Evolutionary conservation across 345 rosid species (phyloP).

Genomic region (Rhodamnia argentea): DNA sequence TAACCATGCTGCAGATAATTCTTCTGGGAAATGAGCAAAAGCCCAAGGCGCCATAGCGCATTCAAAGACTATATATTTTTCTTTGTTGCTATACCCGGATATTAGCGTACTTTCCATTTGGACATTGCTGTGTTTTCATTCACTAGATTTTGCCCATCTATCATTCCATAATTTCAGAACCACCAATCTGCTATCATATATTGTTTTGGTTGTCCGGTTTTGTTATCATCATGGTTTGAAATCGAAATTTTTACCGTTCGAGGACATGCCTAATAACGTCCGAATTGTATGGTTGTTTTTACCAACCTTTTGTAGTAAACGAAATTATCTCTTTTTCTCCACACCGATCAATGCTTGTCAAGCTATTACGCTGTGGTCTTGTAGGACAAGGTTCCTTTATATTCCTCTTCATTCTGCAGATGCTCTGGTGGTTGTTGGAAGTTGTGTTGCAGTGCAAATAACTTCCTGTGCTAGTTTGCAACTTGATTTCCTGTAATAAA

Average conservation of each 20-base stretch:
- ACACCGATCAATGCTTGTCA: background rate
- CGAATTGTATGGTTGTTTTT: background rate
- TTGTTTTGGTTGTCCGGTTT: background rate
- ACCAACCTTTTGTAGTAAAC: background rate
- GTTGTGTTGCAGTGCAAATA: background rate
- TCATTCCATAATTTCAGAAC: background rate
- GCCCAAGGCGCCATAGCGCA: background rate
- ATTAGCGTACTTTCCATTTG: background rate
- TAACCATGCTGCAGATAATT: constrained; percentile 19
- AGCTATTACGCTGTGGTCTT: background rate
- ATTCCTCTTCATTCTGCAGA: background rate
- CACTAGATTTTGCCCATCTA: no score
- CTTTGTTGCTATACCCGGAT: background rate
- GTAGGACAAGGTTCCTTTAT: background rate
- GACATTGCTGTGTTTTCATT: background rate
- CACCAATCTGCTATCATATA: background rate
- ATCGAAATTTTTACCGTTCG: background rate
- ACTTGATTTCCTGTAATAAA: background rate
- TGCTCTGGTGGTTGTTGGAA: background rate
- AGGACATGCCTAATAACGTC: background rate
- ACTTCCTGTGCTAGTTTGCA: background rate
- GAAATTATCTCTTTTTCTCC: background rate
- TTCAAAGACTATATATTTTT: background rate
- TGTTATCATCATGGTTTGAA: background rate
- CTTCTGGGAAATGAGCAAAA: constrained; percentile 20